Conservation (phyloP, 2,329 filamentous ascomycete genomes). For the Neonectria coccinea region DNA sequence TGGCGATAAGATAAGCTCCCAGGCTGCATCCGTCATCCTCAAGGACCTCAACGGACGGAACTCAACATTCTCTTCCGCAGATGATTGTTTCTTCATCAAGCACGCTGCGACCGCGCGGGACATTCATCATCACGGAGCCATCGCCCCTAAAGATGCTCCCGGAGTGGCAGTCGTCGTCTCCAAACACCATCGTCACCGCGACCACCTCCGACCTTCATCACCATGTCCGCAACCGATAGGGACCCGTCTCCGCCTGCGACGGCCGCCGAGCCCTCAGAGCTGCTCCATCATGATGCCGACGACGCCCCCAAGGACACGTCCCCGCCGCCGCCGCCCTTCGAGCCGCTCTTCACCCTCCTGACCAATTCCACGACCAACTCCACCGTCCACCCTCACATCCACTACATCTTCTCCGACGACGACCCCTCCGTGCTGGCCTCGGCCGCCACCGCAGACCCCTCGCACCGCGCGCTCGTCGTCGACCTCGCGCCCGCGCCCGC, state of each 20-base stretch:
- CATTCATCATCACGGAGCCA: constrained; percentile 20
- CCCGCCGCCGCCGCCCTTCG: constrained; percentile 63
- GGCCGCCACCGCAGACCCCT: constrained; percentile 61
- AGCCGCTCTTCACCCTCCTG: constrained; percentile 87
- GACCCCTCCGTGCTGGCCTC: constrained; percentile 81
- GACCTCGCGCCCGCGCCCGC: constrained; percentile 60
- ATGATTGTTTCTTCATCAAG: constrained; percentile 19
- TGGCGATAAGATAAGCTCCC: constrained; percentile 49
- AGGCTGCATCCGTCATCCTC: constrained; percentile 41
- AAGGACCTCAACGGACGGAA: constrained; percentile 28
- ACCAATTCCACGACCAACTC: constrained; percentile 79
- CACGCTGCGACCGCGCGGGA: constrained; percentile 18
- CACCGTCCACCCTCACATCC: constrained; percentile 85
- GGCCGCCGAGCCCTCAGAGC: constrained; percentile 31
- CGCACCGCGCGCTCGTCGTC: constrained; percentile 65
- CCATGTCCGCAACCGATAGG: constrained; percentile 43
- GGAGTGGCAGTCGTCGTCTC: constrained; percentile 32
- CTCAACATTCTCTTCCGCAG: constrained; percentile 18
- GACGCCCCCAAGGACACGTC: constrained; percentile 27
- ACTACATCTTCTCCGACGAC: constrained; percentile 95
- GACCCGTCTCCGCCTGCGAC: constrained; percentile 40
- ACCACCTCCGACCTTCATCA: constrained; percentile 14
- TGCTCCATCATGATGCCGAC: constrained; percentile 28
- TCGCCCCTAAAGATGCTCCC: constrained; percentile 38
- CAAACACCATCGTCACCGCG: constrained; percentile 22